Base-by-base conservation (phyloP, 768 basidiomycete species). In the Pisolithus tinctorius region DNA sequence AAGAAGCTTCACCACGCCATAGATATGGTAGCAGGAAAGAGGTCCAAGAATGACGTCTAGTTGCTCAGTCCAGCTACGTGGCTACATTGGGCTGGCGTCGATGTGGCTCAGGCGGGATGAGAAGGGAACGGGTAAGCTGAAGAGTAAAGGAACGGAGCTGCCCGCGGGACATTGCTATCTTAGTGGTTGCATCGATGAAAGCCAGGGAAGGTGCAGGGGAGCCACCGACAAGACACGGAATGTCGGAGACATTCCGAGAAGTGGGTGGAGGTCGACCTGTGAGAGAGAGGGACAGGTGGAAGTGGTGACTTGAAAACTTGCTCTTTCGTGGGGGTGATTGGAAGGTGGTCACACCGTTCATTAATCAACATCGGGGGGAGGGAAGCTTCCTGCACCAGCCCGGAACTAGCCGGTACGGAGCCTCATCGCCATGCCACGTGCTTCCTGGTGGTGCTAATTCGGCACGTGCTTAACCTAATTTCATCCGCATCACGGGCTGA, bases 181-280 rank as follows among this genome's bases (percentile, higher is more conserved):
- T 83, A 0, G 84, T 77, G 2, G 69, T 63, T 0, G 83, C 84
- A 57, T 91, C 87, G 47, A 90, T 72, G 63, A 82, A 87, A 2
- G 84, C 86, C 8, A 76, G 74, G 3, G 67, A 53, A 2, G 67
- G 57, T 3, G 63, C 75, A 2, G 74, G 72, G 56, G 71, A 77
- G 13, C 68, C 66, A 27, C 79, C 78, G 26, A 80, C 62, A 27
- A 65, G 54, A 20, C 47, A 17, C 0, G 64, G 64, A 6, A 50
- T 20, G 59, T 55, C 4, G 57, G 54, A 0, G 59, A 39, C 1
- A 38, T 50, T 0, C 62, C 63, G 1, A 69, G 45, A 11, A 68
- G 41, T 68, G 68, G 20, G 63, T 68, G 43, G 68, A 68, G 26
- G 68, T 57, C 25, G 68, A 68, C 48, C 59, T 55, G 34, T 57